These are phyloP conservation scores for Venustampulla echinocandica DNA, from an alignment of 495 filamentous ascomycete genomes.

Conservation along the genomic window DNA sequence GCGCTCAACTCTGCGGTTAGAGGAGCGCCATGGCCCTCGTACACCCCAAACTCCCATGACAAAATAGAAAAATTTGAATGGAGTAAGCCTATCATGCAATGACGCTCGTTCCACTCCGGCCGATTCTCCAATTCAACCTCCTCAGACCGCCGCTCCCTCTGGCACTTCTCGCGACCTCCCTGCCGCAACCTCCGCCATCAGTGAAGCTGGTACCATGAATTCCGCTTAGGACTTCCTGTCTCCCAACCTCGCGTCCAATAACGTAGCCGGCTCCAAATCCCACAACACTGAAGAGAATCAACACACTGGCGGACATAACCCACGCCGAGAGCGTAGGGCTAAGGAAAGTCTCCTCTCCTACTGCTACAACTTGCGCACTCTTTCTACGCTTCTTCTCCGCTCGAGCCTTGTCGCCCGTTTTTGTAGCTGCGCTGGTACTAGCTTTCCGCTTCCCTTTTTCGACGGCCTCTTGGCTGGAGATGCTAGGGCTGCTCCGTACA, in stretches of 20 bases:
- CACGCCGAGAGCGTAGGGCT: slow-evolving; percentile 79
- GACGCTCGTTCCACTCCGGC: slow-evolving; percentile 9
- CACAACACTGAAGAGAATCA: slow-evolving; percentile 82
- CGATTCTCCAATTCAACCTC: slow-evolving; percentile 20
- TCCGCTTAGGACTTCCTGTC: slow-evolving; percentile 17
- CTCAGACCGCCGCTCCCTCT: slow-evolving; percentile 11
- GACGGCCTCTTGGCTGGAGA: slow-evolving; percentile 23
- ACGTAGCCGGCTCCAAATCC: slow-evolving; percentile 92
- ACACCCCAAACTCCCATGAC: too few species aligned
- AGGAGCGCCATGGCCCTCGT: too few species aligned
- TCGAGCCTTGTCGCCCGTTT: slow-evolving; percentile 21
- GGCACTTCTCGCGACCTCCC: slow-evolving; percentile 11
- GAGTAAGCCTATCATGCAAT: too few species aligned
- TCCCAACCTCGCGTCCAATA: slow-evolving; percentile 44
- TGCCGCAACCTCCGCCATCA: slow-evolving; percentile 11
- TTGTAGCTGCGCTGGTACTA: slow-evolving; percentile 32
- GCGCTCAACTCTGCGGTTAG: too few species aligned
- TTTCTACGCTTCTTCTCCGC: slow-evolving; percentile 41
- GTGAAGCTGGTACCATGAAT: slow-evolving; percentile 12
- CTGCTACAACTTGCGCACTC: slow-evolving; percentile 34
- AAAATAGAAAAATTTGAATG: too few species aligned
- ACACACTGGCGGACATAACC: slow-evolving; percentile 85
- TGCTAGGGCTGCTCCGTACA: slow-evolving; percentile 24
- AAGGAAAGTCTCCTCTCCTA: slow-evolving; percentile 29
- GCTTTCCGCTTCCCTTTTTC: slow-evolving; percentile 44